Conservation (phyloP, 345 rosid genomes). For the Heritiera littoralis region DNA sequence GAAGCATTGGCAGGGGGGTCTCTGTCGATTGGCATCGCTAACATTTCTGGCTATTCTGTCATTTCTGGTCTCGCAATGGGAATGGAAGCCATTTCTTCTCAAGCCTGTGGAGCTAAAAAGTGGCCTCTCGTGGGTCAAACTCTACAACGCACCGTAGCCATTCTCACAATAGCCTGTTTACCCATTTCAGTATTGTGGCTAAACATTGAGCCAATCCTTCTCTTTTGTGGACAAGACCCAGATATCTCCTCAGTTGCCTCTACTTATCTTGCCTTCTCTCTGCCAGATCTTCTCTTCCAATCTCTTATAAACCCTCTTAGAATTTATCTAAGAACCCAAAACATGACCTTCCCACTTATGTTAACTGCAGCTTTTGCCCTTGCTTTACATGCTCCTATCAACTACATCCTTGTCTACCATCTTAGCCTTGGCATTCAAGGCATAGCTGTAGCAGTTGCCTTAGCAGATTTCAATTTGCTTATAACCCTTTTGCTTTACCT, state of each 20-base stretch:
- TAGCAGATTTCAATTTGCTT: slow-evolving; percentile 45
- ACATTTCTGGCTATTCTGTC: slow-evolving; percentile 55
- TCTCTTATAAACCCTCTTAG: slow-evolving; percentile 47
- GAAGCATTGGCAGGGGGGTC: slow-evolving; percentile 57
- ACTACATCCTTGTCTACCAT: slow-evolving; percentile 35
- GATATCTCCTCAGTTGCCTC: slow-evolving; percentile 47
- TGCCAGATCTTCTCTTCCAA: slow-evolving; percentile 57
- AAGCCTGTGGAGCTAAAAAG: slow-evolving; percentile 57
- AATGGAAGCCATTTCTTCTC: slow-evolving; percentile 61
- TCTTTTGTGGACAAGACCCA: slow-evolving; percentile 47
- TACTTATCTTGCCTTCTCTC: slow-evolving; percentile 37
- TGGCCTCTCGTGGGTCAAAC: slow-evolving; percentile 57
- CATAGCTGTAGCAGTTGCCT: slow-evolving; percentile 40
- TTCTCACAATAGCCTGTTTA: slow-evolving; percentile 41
- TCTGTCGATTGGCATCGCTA: slow-evolving; percentile 52
- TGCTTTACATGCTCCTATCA: slow-evolving; percentile 46
- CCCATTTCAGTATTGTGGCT: slow-evolving; percentile 61
- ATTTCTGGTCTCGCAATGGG: slow-evolving; percentile 58
- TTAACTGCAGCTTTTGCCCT: slow-evolving; percentile 48
- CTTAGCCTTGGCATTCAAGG: slow-evolving; percentile 44
- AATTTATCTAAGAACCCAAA: slow-evolving; percentile 55
- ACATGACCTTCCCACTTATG: slow-evolving; percentile 52
- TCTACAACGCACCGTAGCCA: slow-evolving; percentile 50
- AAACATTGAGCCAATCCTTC: slow-evolving; percentile 41
- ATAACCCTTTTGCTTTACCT: slow-evolving; percentile 39